A percentile compares a stretch with the other conserved stretches of the same genome.
These are phyloP conservation scores for Globisporangium irregulare DNA, from an alignment of 352 stramenopile species.

Conservation along the genomic window DNA sequence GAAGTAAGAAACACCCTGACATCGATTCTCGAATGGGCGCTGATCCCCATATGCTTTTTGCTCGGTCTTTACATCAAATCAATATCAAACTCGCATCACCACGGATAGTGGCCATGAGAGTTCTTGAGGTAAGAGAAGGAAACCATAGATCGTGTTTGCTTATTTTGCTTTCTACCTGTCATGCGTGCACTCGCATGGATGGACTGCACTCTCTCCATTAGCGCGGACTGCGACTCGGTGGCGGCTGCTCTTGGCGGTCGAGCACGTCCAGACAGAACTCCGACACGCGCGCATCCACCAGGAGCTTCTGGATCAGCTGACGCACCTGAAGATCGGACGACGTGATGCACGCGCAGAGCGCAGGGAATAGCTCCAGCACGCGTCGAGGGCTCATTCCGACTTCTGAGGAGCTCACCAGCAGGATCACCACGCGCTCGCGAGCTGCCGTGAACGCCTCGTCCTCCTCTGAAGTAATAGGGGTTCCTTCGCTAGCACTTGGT, in stretches of 20 bases:
- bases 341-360: constrained; percentile 77
- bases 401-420: constrained; percentile 57
- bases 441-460: constrained; percentile 25
- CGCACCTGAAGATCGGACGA: constrained; percentile 64
- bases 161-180: neutral
- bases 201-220: neutral
- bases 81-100: neutral
- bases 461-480: neutral
- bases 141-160: neutral
- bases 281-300: constrained; percentile 49
- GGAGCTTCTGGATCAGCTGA: constrained; percentile 57
- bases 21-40: neutral
- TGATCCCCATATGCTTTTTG: neutral
- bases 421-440: constrained; percentile 61
- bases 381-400: constrained; percentile 49
- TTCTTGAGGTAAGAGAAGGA: neutral
- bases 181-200: neutral
- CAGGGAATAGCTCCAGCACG: constrained; percentile 71
- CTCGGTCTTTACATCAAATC: neutral
- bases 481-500: neutral
- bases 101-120: too few species aligned
- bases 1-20: neutral
- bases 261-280: constrained; percentile 57
- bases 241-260: constrained; percentile 6
- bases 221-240: neutral